Conservation (phyloP, 75 land plant genomes). For the Isoetes taiwanensis region DNA sequence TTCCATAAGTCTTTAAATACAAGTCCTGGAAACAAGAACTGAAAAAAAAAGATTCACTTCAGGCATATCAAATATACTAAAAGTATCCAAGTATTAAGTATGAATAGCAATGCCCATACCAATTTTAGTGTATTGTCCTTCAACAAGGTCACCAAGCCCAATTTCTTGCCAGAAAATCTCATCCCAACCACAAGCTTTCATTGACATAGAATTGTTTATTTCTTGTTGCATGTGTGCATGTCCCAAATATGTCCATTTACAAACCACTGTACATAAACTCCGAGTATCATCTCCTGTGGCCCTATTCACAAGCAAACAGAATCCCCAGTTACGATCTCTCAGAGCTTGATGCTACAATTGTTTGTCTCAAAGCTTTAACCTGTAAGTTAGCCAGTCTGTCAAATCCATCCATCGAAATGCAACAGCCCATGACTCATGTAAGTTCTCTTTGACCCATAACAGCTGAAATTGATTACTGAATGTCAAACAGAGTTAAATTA, state of each 20-base stretch:
- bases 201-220: constrained; percentile 37
- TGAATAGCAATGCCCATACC: constrained; percentile 36
- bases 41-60: too few species aligned
- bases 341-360: neutral
- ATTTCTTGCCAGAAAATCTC: constrained; percentile 98
- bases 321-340: neutral
- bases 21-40: too few species aligned
- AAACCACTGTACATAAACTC: constrained; percentile 87
- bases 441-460: constrained; percentile 93
- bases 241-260: constrained; percentile 96
- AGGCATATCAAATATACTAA: neutral
- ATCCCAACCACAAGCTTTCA: constrained; percentile 98
- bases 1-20: too few species aligned
- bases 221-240: constrained; percentile 82
- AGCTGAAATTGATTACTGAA: constrained; percentile 35
- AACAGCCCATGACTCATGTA: constrained; percentile 90
- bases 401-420: constrained; percentile 98
- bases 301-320: constrained; percentile 19
- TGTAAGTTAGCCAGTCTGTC: constrained; percentile 92
- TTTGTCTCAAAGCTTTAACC: constrained; percentile 18
- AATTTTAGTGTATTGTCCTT: constrained; percentile 91
- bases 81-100: neutral
- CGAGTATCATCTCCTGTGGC: constrained; percentile 97
- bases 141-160: constrained; percentile 89
- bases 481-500: too few species aligned